These are phyloP conservation scores for Neoascochyta sp. DNA, from an alignment of 2,329 filamentous ascomycete genomes.

Conservation along the genomic window DNA sequence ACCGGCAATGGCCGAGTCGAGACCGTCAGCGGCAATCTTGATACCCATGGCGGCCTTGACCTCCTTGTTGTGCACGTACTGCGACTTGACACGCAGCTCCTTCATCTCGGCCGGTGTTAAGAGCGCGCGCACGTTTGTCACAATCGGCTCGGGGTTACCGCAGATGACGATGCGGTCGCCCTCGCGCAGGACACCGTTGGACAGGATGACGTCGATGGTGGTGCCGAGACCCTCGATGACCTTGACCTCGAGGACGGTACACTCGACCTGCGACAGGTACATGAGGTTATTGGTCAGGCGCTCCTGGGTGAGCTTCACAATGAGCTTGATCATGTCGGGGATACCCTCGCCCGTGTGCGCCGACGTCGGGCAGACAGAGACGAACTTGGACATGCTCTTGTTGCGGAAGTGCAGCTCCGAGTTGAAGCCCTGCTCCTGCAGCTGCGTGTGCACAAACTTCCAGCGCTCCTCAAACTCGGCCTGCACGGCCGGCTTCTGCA, in stretches of 20 bases:
- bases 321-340: constrained; percentile 95
- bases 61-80: constrained; percentile 98
- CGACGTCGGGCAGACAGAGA: constrained; percentile 95
- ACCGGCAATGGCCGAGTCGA: constrained; percentile 93
- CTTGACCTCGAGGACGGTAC: constrained; percentile 97
- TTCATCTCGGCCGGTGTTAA: constrained; percentile 90
- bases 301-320: constrained; percentile 88
- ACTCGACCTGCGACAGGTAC: constrained; percentile 97
- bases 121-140: constrained; percentile 90
- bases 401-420: constrained; percentile 96
- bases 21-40: constrained; percentile 94
- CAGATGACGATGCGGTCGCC: constrained; percentile 93
- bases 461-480: constrained; percentile 91
- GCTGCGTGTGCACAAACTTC: constrained; percentile 86
- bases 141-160: constrained; percentile 93
- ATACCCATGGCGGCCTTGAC: constrained; percentile 98
- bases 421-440: constrained; percentile 97
- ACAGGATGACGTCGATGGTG: constrained; percentile 95
- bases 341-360: constrained; percentile 99
- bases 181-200: constrained; percentile 90
- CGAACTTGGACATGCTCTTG: constrained; percentile 90
- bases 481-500: constrained; percentile 90
- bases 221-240: constrained; percentile 98
- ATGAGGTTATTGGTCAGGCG: constrained; percentile 96
- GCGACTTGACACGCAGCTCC: constrained; percentile 90